Conservation (phyloP, 768 basidiomycete genomes). For the Podaxis sp. region DNA sequence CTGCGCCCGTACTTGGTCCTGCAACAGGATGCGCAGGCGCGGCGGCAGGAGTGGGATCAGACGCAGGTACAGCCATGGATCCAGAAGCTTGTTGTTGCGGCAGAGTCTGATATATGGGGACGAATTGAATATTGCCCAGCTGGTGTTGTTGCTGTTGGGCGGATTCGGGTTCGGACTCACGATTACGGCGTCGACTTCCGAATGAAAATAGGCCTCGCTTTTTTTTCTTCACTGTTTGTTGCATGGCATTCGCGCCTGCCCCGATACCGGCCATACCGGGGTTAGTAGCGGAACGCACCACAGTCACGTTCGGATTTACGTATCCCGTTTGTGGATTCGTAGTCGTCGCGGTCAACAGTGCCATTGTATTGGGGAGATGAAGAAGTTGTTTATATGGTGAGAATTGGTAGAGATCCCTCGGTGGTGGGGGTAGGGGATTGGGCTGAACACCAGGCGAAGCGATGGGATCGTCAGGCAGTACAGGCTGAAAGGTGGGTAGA, state of each 20-base stretch:
- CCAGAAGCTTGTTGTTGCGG: neutral
- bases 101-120: constrained; percentile 10
- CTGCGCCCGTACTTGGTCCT: neutral
- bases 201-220: constrained; percentile 10
- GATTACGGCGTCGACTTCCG: neutral
- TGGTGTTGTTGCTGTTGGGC: neutral
- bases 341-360: constrained; percentile 23
- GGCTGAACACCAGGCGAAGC: constrained; percentile 22
- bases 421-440: constrained; percentile 68
- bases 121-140: neutral
- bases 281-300: constrained; percentile 8
- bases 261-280: constrained; percentile 15
- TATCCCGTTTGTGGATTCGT: constrained; percentile 3
- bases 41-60: neutral
- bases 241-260: constrained; percentile 6
- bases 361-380: constrained; percentile 48
- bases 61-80: neutral
- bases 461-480: constrained; percentile 23
- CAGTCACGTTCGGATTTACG: neutral
- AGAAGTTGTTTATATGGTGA: constrained; percentile 59
- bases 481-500: constrained; percentile 17
- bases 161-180: neutral
- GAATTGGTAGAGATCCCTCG: constrained; percentile 56
- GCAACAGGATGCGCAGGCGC: neutral
- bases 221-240: neutral